These are phyloP conservation scores for Phaffomyces opuntiae DNA, from an alignment of 805 yeast species.

Conservation along the genomic window DNA sequence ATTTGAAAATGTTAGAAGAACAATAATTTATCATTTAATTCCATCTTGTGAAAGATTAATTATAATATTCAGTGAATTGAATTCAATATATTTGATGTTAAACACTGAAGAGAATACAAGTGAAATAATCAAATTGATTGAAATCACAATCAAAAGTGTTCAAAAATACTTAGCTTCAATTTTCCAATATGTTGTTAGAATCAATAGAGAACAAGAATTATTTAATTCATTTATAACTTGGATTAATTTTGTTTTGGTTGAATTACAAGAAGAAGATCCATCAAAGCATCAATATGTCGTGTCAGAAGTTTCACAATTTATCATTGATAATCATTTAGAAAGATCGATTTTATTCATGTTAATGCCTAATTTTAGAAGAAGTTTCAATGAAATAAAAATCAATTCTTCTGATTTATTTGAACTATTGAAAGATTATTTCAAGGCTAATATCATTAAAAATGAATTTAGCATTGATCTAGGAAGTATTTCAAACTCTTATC, in stretches of 20 bases:
- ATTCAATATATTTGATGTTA: constrained; percentile 25
- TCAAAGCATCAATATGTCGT: constrained; percentile 10
- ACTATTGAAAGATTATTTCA: constrained; percentile 10
- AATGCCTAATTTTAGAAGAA: constrained; percentile 18
- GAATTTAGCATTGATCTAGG: constrained; percentile 11
- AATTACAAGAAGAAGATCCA: constrained; percentile 23
- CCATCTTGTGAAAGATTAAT: constrained; percentile 52
- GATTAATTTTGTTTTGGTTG: constrained; percentile 27
- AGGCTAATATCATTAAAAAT: not conserved
- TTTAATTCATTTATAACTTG: constrained; percentile 39
- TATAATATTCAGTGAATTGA: constrained; percentile 35
- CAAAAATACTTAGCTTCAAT: constrained; percentile 24
- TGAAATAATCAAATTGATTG: constrained; percentile 2
- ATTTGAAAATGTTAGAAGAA: constrained; percentile 43
- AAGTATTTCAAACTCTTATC: constrained; percentile 11
- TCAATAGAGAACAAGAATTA: constrained; percentile 39
- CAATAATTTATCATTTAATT: constrained; percentile 40
- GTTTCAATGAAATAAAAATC: constrained; percentile 18
- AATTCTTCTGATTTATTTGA: constrained; percentile 17
- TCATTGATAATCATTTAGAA: constrained; percentile 18
- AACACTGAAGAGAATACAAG: not conserved
- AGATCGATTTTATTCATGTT: constrained; percentile 16
- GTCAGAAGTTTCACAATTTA: constrained; percentile 22
- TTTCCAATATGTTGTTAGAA: constrained; percentile 32
- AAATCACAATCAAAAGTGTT: constrained; percentile 9